These are phyloP conservation scores for Periconia digitata DNA, from an alignment of 2,329 filamentous ascomycete species.

Conservation along the genomic window DNA sequence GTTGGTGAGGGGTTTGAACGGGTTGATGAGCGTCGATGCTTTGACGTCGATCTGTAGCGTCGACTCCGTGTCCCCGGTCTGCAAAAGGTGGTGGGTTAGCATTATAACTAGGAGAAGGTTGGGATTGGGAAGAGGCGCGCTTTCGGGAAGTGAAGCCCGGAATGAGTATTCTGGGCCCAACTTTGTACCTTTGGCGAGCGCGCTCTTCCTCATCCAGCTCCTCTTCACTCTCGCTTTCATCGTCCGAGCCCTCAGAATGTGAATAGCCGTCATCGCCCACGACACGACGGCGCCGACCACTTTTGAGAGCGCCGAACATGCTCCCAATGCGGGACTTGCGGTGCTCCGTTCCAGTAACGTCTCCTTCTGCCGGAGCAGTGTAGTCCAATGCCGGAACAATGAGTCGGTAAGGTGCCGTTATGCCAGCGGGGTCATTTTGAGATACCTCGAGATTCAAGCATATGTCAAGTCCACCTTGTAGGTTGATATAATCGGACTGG, in stretches of 20 bases:
- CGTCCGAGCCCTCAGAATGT: conserved; percentile 19
- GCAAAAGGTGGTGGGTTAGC: conserved; percentile 6
- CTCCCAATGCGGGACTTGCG: conserved; percentile 27
- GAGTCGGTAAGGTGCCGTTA: conserved; percentile 83
- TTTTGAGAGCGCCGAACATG: conserved; percentile 31
- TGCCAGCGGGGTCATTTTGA: conserved; percentile 80
- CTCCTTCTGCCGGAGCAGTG: conserved; percentile 18
- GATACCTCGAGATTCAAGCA: conserved; percentile 88
- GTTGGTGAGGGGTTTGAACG: conserved; percentile 5
- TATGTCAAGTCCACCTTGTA: conserved; percentile 83
- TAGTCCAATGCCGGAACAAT: conserved; percentile 75
- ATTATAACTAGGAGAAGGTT: conserved; percentile 19
- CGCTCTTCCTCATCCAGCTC: conserved; percentile 37
- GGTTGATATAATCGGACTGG: conserved; percentile 58
- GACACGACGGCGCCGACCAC: conserved; percentile 20
- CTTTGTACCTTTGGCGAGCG: conserved; percentile 34
- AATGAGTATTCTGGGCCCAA: conserved; percentile 36
- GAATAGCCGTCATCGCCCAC: conserved; percentile 40
- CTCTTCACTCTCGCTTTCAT: conserved; percentile 30
- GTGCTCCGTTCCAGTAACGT: conserved; percentile 19
- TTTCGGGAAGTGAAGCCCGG: conserved; percentile 30
- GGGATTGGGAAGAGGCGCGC: conserved; percentile 19
- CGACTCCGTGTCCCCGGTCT: conserved; percentile 2
- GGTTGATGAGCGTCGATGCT: conserved; percentile 19
- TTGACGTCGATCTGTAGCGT: conserved; percentile 21